phyloP scores from a whole-genome alignment of 1,284 basidiomycete species.

The Leccinum glutinopallens region DNA sequence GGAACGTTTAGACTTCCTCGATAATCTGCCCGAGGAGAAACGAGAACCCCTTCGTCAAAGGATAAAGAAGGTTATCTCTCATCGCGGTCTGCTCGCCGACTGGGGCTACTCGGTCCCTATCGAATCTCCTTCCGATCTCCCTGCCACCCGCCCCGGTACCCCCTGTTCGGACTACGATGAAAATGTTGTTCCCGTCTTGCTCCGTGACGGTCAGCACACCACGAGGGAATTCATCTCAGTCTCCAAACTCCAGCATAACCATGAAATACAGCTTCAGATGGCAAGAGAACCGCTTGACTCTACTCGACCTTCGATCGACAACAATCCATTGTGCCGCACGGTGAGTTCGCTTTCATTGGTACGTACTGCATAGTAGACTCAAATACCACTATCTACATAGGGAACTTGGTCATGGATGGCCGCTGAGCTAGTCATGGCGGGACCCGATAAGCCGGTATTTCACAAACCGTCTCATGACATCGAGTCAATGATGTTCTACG shows the following conservation, averaged over 20 bases:
- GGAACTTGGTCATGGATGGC: not conserved
- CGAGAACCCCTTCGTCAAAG: not conserved
- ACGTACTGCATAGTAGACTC: not conserved
- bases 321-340: not conserved
- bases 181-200: not conserved
- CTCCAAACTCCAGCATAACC: not conserved
- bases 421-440: not conserved
- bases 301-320: not conserved
- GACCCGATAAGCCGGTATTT: not conserved
- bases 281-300: not conserved
- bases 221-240: not conserved
- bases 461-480: not conserved
- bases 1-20: not conserved
- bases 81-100: not conserved
- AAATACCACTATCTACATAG: not conserved
- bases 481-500: not conserved
- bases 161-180: not conserved
- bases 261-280: not conserved
- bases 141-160: not conserved
- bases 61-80: not conserved
- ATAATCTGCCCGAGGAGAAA: not conserved
- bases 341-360: not conserved
- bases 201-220: not conserved
- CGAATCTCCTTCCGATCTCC: not conserved
- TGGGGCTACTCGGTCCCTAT: not conserved